phyloP scores from a whole-genome alignment of 441 rosid genomes.

The Eruca vesicaria region DNA sequence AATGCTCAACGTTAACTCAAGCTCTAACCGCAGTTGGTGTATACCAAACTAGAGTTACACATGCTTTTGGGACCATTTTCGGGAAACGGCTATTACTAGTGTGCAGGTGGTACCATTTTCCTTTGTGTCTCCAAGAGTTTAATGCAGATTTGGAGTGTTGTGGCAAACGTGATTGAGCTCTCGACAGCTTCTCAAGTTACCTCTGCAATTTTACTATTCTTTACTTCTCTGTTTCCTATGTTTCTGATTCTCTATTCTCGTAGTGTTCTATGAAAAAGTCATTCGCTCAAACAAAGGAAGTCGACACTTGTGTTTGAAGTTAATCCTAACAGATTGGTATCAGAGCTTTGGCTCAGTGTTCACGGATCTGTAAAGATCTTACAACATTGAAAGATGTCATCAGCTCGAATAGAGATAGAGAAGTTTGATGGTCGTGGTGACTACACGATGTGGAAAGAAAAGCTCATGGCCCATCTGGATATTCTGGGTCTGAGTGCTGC shows the following conservation, averaged over 20 bases:
- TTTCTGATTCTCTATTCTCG: too few relatives aligned
- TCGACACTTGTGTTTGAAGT: too few relatives aligned
- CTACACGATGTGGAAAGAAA: not conserved
- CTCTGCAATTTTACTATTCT: too few relatives aligned
- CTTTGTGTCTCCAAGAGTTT: not conserved
- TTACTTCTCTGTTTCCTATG: too few relatives aligned
- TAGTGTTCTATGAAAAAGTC: too few relatives aligned
- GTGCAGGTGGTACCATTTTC: too few relatives aligned
- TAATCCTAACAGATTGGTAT: not conserved
- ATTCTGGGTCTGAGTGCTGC: too few relatives aligned
- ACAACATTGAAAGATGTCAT: not conserved
- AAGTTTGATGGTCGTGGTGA: not conserved
- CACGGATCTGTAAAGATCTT: not conserved
- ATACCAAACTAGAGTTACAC: not conserved
- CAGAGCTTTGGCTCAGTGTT: not conserved
- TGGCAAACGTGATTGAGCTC: not conserved
- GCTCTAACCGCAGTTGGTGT: not conserved
- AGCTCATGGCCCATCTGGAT: too few relatives aligned
- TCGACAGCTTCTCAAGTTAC: too few relatives aligned
- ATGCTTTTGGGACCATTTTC: not conserved
- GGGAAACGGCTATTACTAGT: not conserved
- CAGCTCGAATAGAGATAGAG: not conserved
- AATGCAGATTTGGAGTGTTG: not conserved
- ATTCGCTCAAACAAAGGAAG: too few relatives aligned
- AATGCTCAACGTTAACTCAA: not conserved